Conservation (phyloP, 768 basidiomycete genomes). For the Artomyces pyxidatus region DNA sequence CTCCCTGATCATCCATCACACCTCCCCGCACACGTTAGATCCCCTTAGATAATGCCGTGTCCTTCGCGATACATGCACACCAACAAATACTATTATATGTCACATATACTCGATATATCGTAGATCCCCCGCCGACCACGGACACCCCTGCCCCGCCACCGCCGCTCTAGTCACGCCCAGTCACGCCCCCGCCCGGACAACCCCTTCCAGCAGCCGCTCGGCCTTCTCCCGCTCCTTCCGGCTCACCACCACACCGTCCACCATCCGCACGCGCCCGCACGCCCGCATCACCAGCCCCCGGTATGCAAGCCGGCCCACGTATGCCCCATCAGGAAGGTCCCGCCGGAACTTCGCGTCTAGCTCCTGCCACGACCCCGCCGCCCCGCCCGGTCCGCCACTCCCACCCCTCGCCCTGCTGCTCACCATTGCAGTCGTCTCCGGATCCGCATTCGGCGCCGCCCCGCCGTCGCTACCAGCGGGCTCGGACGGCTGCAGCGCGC, state of each 20-base stretch:
- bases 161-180: slow-evolving; percentile 1
- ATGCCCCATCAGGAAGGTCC: slow-evolving; percentile 82
- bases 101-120: slow-evolving; percentile 2
- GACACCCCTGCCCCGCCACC: slow-evolving; percentile 10
- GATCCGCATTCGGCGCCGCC: slow-evolving; percentile 16
- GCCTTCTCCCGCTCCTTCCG: slow-evolving; percentile 85
- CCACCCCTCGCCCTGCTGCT: slow-evolving; percentile 22
- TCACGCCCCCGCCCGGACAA: slow-evolving; percentile 29
- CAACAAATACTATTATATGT: slow-evolving; percentile 1
- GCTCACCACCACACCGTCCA: slow-evolving; percentile 83
- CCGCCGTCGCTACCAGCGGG: slow-evolving; percentile 13
- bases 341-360: slow-evolving; percentile 83
- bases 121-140: slow-evolving; percentile 6
- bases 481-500: slow-evolving; percentile 58
- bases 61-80: slow-evolving; percentile 9
- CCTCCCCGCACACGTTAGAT: slow-evolving; percentile 2
- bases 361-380: slow-evolving; percentile 48
- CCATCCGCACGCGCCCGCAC: slow-evolving; percentile 52
- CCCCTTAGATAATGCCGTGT: slow-evolving; percentile 18
- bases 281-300: slow-evolving; percentile 81
- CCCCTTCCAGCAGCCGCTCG: slow-evolving; percentile 53
- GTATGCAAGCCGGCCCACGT: slow-evolving; percentile 82
- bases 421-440: slow-evolving; percentile 20
- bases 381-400: slow-evolving; percentile 13
- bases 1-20: slow-evolving; percentile 6